These are phyloP conservation scores for Chaetomium sp. DNA, from an alignment of 2,329 filamentous ascomycete genomes.

Conservation along the genomic window DNA sequence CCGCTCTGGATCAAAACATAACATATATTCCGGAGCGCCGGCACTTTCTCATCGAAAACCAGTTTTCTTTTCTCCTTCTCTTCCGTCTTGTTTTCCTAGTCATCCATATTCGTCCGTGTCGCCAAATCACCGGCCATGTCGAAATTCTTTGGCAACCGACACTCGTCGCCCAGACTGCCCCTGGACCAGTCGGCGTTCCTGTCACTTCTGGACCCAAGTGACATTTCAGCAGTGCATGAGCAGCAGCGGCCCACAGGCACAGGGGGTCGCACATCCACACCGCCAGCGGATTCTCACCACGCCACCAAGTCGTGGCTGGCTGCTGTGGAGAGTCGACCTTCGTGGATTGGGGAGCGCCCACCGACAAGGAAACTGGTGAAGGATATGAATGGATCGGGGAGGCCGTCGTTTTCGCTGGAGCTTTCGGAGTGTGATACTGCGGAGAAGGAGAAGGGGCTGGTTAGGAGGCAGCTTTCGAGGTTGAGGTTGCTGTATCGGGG, in stretches of 20 bases:
- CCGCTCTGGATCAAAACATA: neutral
- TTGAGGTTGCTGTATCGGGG: constrained; percentile 20
- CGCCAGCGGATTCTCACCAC: neutral
- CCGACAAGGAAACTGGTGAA: constrained; percentile 23
- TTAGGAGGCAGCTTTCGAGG: constrained; percentile 18
- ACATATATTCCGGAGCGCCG: neutral
- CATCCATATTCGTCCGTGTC: neutral
- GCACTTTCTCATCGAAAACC: neutral
- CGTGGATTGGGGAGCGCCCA: constrained; percentile 17
- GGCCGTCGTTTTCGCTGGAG: constrained; percentile 20
- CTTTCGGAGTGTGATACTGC: constrained; percentile 19
- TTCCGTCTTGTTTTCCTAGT: too few relatives aligned
- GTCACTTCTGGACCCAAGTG: constrained; percentile 19
- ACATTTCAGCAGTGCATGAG: too few relatives aligned
- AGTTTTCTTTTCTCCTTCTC: neutral
- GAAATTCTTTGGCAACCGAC: constrained; percentile 16
- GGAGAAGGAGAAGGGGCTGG: constrained; percentile 20
- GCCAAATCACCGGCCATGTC: constrained; percentile 13
- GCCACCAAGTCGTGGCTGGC: constrained; percentile 16
- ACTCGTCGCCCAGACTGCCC: constrained; percentile 3
- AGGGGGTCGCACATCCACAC: too few relatives aligned
- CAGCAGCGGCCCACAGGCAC: too few relatives aligned
- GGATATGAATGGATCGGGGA: constrained; percentile 19
- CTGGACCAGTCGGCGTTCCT: constrained; percentile 18
- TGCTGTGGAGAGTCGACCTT: constrained; percentile 13